A percentile compares a stretch with the other conserved stretches of the same genome.
Conservation (phyloP, 2,329 filamentous ascomycete species). For the Fonsecaea monophora region DNA sequence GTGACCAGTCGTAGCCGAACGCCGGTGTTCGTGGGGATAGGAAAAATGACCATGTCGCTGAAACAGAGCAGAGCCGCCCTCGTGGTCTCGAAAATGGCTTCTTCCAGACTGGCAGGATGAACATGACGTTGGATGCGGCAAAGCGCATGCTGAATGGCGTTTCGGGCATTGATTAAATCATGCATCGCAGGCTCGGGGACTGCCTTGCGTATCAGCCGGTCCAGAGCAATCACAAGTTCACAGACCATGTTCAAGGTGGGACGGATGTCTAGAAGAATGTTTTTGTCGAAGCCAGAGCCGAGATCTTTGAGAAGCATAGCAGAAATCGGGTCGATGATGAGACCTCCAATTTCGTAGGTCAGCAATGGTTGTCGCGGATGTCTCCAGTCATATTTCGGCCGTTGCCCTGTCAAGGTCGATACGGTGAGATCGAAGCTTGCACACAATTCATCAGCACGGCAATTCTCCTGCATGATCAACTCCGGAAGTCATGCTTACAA, state of each 20-base stretch:
- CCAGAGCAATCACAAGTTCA: background rate
- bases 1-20: background rate
- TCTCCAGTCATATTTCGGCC: background rate
- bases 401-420: background rate
- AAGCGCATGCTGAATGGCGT: conserved; percentile 1
- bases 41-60: background rate
- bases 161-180: background rate
- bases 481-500: background rate
- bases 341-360: background rate
- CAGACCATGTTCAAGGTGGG: background rate
- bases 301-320: background rate
- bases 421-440: background rate
- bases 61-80: background rate
- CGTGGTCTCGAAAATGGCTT: background rate
- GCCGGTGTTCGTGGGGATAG: background rate
- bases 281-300: background rate
- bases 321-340: background rate
- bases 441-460: background rate
- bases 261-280: background rate
- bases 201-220: background rate
- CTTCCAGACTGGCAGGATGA: background rate
- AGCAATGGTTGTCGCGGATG: background rate
- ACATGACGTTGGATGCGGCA: background rate
- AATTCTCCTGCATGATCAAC: background rate
- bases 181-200: background rate